These are phyloP conservation scores for Endotrypanum monterogeii DNA, from an alignment of 208 protist genomes.

Conservation along the genomic window DNA sequence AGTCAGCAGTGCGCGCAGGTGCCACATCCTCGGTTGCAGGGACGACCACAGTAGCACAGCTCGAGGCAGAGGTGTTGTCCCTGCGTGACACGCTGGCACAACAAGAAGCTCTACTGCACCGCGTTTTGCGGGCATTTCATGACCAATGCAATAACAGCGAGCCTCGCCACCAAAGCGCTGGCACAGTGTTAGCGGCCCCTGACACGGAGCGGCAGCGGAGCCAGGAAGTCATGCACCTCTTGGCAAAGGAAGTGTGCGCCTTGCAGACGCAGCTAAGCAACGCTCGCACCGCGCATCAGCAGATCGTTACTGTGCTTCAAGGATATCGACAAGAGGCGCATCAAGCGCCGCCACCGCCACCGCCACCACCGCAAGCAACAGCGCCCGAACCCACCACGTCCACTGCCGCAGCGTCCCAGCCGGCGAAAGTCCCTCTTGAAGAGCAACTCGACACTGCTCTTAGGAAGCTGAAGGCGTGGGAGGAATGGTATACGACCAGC, in stretches of 20 bases:
- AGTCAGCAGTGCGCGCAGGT: neutral
- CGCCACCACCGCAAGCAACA: slow-evolving; percentile 10
- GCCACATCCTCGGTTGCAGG: neutral
- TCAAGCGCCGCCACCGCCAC: neutral
- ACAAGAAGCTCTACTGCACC: slow-evolving; percentile 30
- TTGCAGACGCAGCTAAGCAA: slow-evolving; percentile 31
- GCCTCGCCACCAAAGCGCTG: neutral
- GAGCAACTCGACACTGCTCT: slow-evolving; percentile 34
- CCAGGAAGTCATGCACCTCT: slow-evolving; percentile 19
- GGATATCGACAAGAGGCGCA: neutral
- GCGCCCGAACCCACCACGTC: slow-evolving; percentile 1
- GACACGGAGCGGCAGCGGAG: slow-evolving; percentile 15
- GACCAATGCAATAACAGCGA: neutral
- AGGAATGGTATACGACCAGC: slow-evolving; percentile 50
- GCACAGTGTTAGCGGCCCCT: slow-evolving; percentile 1
- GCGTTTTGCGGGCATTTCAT: slow-evolving; percentile 25
- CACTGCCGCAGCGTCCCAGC: neutral
- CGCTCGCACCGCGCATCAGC: slow-evolving; percentile 23
- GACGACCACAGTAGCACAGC: neutral
- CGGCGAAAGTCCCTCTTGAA: slow-evolving; percentile 14
- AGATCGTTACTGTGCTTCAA: slow-evolving; percentile 20
- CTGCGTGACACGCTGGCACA: slow-evolving; percentile 31
- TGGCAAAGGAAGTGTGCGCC: slow-evolving; percentile 22
- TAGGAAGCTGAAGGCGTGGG: slow-evolving; percentile 63
- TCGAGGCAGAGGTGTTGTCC: slow-evolving; percentile 11